Conservation (phyloP, 208 protist genomes). For the Vickermania spadyakhi region DNA sequence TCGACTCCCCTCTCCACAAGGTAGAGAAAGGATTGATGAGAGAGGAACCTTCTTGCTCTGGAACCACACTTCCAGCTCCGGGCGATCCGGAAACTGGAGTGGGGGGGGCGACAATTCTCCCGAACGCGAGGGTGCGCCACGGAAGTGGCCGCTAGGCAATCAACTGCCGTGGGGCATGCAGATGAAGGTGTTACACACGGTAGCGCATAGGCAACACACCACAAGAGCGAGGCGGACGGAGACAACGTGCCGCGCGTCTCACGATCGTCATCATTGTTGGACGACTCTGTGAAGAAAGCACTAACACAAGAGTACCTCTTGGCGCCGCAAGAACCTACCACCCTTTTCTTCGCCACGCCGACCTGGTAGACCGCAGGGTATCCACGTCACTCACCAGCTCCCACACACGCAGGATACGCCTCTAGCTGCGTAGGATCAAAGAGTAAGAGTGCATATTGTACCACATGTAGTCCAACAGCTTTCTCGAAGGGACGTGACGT, state of each 20-base stretch:
- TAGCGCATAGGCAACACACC: slow-evolving; percentile 35
- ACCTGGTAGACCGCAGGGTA: slow-evolving; percentile 31
- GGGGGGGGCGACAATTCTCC: too few relatives aligned
- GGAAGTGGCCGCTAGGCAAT: slow-evolving; percentile 52
- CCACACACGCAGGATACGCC: slow-evolving; percentile 33
- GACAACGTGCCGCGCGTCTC: slow-evolving; percentile 14
- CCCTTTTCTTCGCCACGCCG: too few relatives aligned
- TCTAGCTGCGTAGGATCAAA: slow-evolving; percentile 44
- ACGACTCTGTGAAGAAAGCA: slow-evolving; percentile 10
- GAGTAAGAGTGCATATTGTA: slow-evolving; percentile 68
- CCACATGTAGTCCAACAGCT: slow-evolving; percentile 57
- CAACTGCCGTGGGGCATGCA: slow-evolving; percentile 45
- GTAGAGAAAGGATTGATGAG: too few relatives aligned
- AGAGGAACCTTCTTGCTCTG: too few relatives aligned
- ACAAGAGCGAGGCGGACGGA: too few relatives aligned
- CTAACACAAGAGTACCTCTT: too few relatives aligned
- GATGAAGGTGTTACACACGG: slow-evolving; percentile 24
- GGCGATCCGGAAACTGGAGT: too few relatives aligned
- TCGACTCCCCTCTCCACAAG: too few relatives aligned
- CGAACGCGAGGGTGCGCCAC: slow-evolving; percentile 58
- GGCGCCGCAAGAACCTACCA: too few relatives aligned
- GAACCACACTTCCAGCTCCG: too few relatives aligned
- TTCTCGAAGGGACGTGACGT: slow-evolving; percentile 48
- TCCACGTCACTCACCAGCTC: slow-evolving; percentile 46
- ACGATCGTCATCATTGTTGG: slow-evolving; percentile 28